Evolutionary conservation across 805 yeast genomes (phyloP), one percentile per base, ranked within the genome.

Genomic region (Candida namnaoensis): DNA sequence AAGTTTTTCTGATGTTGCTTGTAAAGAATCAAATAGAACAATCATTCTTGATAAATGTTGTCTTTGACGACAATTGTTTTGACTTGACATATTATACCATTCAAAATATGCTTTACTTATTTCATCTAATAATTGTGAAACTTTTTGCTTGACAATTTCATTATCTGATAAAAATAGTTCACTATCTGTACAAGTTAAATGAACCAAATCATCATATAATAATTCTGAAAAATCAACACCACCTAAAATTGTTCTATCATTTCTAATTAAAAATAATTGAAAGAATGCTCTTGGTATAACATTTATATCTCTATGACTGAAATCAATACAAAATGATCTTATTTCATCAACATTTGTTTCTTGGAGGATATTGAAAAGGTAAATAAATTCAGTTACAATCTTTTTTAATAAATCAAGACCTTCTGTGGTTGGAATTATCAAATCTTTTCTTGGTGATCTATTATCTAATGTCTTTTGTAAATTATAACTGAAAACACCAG

Each of bases 51-150:
- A 65, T 52, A 82, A 62, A 47, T 82, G 75, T 56, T 87, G 96
- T 47, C 96, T 76, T 53, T 87, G 88, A 42, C 96, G 71, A 39
- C 95, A 78, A 32, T 88, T 79, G 52, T 91, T 91, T 57, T 80
- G 82, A 6, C 77, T 67, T 14, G 62, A 50, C 10, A 66, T 62
- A 40, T 70, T 66, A 24, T 71, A 53, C 65, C 65, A 61, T 50
- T 72, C 67, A 56, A 66, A 55, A 50, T 68, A 56, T 23, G 71
- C 72, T 34, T 67, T 54, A 51, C 78, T 71, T 34, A 74, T 53
- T 52, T 81, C 78, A 43, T 58, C 62, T 32, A 74, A 36, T 11
- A 76, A 51, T 34, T 54, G 58, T 5, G 55, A 53, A 14, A 58
- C 38, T n/a, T 48, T 45, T 27, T 42, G 42, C 39, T 52, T 38